A percentile compares a stretch with the other conserved stretches of the same genome.
phyloP scores from a whole-genome alignment of 371 early-diverging fungal species.

The Saksenaea vasiformis region DNA sequence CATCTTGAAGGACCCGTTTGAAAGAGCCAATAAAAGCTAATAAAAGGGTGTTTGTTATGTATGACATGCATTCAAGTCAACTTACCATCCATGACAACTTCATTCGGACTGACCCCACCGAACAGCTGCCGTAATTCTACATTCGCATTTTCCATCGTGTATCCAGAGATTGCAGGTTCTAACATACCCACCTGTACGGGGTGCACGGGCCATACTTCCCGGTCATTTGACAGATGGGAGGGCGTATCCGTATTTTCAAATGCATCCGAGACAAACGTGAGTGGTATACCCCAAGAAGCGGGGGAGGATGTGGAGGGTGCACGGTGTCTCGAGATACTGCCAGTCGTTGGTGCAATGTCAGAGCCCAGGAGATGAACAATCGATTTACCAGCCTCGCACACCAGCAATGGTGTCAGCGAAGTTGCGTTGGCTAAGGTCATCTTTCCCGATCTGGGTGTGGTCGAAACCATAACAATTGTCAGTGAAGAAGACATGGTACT shows the following conservation, averaged over 20 bases:
- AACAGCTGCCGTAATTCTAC: conserved; percentile 40
- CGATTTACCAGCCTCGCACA: conserved; percentile 38
- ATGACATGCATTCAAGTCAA: not conserved
- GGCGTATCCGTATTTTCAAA: not conserved
- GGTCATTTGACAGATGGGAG: not conserved
- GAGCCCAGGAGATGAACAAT: conserved; percentile 14
- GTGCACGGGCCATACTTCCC: not conserved
- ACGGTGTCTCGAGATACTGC: conserved; percentile 2
- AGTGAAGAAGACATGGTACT: conserved; percentile 11
- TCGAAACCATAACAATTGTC: conserved; percentile 39
- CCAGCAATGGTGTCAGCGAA: conserved; percentile 42
- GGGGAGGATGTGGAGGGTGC: conserved; percentile 7
- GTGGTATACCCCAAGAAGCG: conserved; percentile 50
- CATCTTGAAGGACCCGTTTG: conserved; percentile 31
- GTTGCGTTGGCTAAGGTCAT: conserved; percentile 31
- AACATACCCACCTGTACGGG: not conserved
- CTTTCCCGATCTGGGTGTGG: conserved; percentile 25
- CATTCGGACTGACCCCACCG: conserved; percentile 38
- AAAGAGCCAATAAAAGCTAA: conserved; percentile 42
- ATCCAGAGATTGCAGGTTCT: conserved; percentile 2
- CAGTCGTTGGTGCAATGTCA: conserved; percentile 8
- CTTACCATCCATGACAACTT: conserved; percentile 44
- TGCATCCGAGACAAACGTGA: conserved; percentile 38
- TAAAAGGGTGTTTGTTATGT: not conserved
- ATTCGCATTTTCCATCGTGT: conserved; percentile 36